Conservation (phyloP, 1,284 basidiomycete species). For the Puccinia coronata region DNA sequence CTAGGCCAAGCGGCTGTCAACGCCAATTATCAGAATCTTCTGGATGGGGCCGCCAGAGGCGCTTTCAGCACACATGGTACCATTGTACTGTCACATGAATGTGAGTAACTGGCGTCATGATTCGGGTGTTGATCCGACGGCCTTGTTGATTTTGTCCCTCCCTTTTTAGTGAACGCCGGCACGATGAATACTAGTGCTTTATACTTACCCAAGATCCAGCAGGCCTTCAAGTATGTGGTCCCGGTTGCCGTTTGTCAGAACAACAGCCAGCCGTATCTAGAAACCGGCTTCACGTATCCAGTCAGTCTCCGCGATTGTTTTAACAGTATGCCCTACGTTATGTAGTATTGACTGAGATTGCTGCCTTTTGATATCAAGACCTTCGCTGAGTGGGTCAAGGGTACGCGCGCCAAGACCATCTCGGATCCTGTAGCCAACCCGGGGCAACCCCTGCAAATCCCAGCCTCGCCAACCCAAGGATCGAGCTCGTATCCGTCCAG, state of each 20-base stretch:
- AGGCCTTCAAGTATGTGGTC: slow-evolving; percentile 56
- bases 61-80: slow-evolving; percentile 59
- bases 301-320: not conserved
- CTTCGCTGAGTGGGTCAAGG: slow-evolving; percentile 38
- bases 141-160: slow-evolving; percentile 52
- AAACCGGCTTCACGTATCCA: slow-evolving; percentile 59
- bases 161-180: slow-evolving; percentile 26
- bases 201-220: slow-evolving; percentile 52
- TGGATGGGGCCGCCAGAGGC: slow-evolving; percentile 59
- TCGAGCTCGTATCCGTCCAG: slow-evolving; percentile 20
- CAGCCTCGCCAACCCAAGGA: slow-evolving; percentile 21
- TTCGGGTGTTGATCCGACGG: slow-evolving; percentile 53
- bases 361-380: no score
- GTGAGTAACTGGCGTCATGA: slow-evolving; percentile 61
- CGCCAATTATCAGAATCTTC: slow-evolving; percentile 61
- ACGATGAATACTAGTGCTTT: slow-evolving; percentile 48
- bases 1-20: slow-evolving; percentile 59
- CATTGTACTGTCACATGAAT: slow-evolving; percentile 62
- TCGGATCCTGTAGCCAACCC: slow-evolving; percentile 17
- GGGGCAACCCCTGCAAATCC: slow-evolving; percentile 5
- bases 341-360: no score
- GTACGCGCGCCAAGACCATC: slow-evolving; percentile 19
- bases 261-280: slow-evolving; percentile 61
- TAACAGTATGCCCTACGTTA: not conserved
- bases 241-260: slow-evolving; percentile 60